Base-by-base conservation (phyloP, 1,284 basidiomycete genomes). In the Hemileia vastatrix region DNA sequence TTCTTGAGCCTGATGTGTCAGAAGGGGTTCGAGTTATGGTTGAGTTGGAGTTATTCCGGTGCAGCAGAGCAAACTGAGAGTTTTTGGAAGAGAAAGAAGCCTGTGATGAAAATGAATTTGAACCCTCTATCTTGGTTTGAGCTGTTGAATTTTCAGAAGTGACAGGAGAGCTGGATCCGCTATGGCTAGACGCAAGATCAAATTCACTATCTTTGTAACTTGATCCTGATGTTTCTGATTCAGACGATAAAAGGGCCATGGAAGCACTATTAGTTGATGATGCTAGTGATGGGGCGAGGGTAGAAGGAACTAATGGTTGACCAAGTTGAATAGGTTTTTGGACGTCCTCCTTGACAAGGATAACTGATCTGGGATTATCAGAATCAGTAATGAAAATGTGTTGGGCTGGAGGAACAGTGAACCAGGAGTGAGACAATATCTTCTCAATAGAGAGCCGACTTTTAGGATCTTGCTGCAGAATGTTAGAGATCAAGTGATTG, bases 341-440 rank as follows among this genome's bases (percentile, higher is more conserved):
- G 70, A 78, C 57, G 5, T 67, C 59, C 13, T 72, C 68, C 75
- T 69, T 73, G 78, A 67, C 66, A 77, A 66, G 70, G 13, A 23
- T 56, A 33, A n/a, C 44, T n/a, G 43, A 40, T 36, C 44, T 54
- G 13, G 60, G 57, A 4, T 65, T 64, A 19, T 59, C 52, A n/a
- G 44, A n/a, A 21, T 47, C 59, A 51, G 66, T 18, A n/a, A n/a
- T n/a, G 43, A 72, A 69, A 50, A 66, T 50, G 21, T 71, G 70
- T 13, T 65, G 66, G n/a, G 54, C 19, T 23, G 65, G 65, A 18
- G 67, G 69, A 75, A 75, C 67, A n/a, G 82, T 84, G 77, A 97
- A 98, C 94, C 94, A 99, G 0, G 87, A 78, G 74, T 96, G 93
- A 0, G 83, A 80, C 21, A 98, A 81, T 55, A 98, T 95, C 68